Percentiles rank a stretch among this genome's conserved stretches.
Evolutionary conservation across 140 eudicot genomes (phyloP).

Genomic region (Bidens hawaiensis): DNA sequence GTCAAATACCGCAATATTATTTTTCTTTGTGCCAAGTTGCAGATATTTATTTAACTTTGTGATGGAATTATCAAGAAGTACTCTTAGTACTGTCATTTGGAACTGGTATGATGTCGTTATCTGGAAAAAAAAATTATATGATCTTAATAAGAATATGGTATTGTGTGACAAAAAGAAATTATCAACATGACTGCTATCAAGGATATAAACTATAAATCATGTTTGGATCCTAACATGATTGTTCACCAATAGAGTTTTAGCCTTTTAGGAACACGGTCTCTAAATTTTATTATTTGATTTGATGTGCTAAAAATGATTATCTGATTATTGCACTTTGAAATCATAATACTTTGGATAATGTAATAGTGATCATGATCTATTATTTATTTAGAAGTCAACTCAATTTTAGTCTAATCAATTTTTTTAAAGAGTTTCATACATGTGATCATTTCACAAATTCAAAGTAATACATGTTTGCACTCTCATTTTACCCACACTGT

Average conservation of each 20-base stretch:
- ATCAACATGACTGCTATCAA: no score
- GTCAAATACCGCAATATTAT: slow-evolving; percentile 23
- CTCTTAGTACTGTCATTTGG: slow-evolving; percentile 43
- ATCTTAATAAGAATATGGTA: neutral
- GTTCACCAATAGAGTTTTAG: no score
- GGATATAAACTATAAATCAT: no score
- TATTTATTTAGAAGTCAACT: neutral
- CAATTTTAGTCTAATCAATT: no score
- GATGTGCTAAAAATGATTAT: neutral
- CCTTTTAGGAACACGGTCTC: no score
- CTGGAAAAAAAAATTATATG: slow-evolving; percentile 25
- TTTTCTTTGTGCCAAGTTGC: neutral
- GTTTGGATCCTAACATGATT: no score
- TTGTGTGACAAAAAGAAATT: neutral
- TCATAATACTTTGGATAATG: neutral
- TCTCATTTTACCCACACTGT: no score
- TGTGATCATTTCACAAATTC: no score
- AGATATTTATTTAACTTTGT: slow-evolving; percentile 26
- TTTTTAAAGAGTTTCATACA: no score
- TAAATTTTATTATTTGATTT: neutral
- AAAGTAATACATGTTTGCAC: no score
- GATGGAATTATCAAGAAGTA: slow-evolving; percentile 39
- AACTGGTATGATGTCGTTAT: slow-evolving; percentile 41
- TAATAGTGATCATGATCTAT: no score
- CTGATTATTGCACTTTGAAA: neutral